phyloP scores from a whole-genome alignment of 495 filamentous ascomycete species.

The Rhypophila decipiens region DNA sequence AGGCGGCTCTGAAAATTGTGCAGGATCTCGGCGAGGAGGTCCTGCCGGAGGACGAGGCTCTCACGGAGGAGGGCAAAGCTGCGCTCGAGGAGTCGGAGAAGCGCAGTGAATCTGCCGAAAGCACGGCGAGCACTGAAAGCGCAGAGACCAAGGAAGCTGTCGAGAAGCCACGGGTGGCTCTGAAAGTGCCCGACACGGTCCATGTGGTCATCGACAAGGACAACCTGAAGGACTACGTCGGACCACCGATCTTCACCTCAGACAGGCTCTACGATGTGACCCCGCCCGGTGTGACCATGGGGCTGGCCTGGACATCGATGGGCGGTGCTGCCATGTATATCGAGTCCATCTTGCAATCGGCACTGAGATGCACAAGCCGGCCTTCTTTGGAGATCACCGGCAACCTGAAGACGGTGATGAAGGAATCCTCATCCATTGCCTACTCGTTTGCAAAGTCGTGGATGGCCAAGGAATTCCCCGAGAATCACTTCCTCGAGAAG shows the following conservation, averaged over 20 bases:
- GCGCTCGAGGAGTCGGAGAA: slow-evolving; percentile 56
- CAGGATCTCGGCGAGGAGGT: slow-evolving; percentile 87
- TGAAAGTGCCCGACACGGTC: slow-evolving; percentile 81
- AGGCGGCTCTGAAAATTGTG: slow-evolving; percentile 94
- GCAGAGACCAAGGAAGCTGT: slow-evolving; percentile 31
- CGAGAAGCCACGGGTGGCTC: slow-evolving; percentile 67
- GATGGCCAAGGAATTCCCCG: slow-evolving; percentile 74
- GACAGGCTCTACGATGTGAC: slow-evolving; percentile 93
- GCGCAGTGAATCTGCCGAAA: slow-evolving; percentile 13
- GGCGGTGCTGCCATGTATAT: slow-evolving; percentile 95
- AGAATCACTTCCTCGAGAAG: slow-evolving; percentile 94
- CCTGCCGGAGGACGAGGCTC: slow-evolving; percentile 70
- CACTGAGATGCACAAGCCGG: slow-evolving; percentile 61
- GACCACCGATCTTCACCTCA: slow-evolving; percentile 89
- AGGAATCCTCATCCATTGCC: slow-evolving; percentile 88
- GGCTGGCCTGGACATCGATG: slow-evolving; percentile 97
- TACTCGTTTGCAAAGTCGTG: slow-evolving; percentile 93
- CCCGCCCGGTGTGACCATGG: slow-evolving; percentile 97
- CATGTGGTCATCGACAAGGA: slow-evolving; percentile 84
- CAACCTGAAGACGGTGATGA: slow-evolving; percentile 95
- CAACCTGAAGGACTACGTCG: slow-evolving; percentile 95
- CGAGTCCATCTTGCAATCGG: slow-evolving; percentile 87
- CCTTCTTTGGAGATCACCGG: slow-evolving; percentile 85
- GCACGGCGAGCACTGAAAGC: slow-evolving; percentile 4
- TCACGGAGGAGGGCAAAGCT: slow-evolving; percentile 84